These are phyloP conservation scores for Stellera chamaejasme DNA, from an alignment of 345 rosid genomes.

Conservation along the genomic window DNA sequence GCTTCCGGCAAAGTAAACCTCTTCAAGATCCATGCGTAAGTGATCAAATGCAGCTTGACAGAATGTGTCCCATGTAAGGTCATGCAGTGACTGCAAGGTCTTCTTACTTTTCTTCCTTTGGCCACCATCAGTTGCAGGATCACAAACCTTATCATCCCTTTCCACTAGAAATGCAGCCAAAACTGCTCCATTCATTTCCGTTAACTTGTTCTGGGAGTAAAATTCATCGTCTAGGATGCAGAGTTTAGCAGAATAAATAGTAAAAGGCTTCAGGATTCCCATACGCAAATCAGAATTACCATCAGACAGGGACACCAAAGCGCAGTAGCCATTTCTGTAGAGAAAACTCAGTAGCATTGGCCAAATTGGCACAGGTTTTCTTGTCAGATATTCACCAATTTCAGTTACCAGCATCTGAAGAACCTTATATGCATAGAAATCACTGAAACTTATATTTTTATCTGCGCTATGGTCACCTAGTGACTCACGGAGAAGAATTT, in stretches of 20 bases:
- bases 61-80: conserved; percentile 54
- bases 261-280: conserved; percentile 80
- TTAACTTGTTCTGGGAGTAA: conserved; percentile 9
- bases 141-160: conserved; percentile 6
- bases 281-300: conserved; percentile 27
- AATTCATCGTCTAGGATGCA: conserved; percentile 26
- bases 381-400: conserved; percentile 30
- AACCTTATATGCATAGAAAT: conserved; percentile 51
- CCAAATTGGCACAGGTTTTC: conserved; percentile 54
- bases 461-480: conserved; percentile 20
- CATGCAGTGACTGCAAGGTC: conserved; percentile 25
- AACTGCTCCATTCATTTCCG: conserved; percentile 11
- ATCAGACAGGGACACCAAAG: conserved; percentile 47
- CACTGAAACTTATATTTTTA: conserved; percentile 23
- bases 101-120: conserved; percentile 34
- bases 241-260: conserved; percentile 53
- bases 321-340: conserved; percentile 54
- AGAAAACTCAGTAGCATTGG: conserved; percentile 70
- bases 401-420: conserved; percentile 48
- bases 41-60: conserved; percentile 41
- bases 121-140: conserved; percentile 10
- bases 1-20: conserved; percentile 40
- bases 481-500: conserved; percentile 40
- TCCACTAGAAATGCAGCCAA: conserved; percentile 12
- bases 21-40: conserved; percentile 49